Evolutionary conservation across 2,329 filamentous ascomycete species (phyloP), one percentile per base, ranked within the genome.

Genomic region (Xylaria multiplex): DNA sequence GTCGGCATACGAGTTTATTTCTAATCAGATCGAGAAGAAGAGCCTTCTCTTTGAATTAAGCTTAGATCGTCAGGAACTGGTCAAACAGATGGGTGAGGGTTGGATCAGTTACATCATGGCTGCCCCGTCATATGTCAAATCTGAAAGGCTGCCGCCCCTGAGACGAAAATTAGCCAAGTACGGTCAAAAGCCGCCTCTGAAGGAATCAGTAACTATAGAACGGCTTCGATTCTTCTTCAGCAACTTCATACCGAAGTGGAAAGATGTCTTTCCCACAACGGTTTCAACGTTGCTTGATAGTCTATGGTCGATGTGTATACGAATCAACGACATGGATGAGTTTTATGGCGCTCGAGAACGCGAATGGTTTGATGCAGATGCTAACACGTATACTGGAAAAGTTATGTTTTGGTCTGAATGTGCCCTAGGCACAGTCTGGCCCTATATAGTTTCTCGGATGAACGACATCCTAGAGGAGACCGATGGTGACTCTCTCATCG

Each of bases 1-100:
- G 24, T 69, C 59, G 5, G 66, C 66, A 37, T 69, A 58, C 24
- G 64, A 66, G 1, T 66, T 66, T 55, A 16, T 68, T 6, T 59
- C 42, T 4, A 27, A 37, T 45, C 30, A 11, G 2, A 13, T 3
- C 9, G 32, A 35, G 13, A 9, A 52, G 27, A 27, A 13, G 11
- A 35, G 2, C 16, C 22, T 13, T 7, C 14, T 48, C 5, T 8
- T 57, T 1, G 14, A 54, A 45, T 22, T 11, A 2, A 42, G 19
- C 30, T 8, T 16, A 27, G 32, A 22, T 43, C 2, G n/a, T 22
- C 48, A 62, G 13, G 48, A 13, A 5, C 43, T 62, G 3, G 16
- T 62, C 2, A 24, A 14, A 50, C 35, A 22, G 14, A 52, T 65
- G 9, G 22, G 62, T 9, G 24, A 62, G 3, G 30, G 56, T 16